phyloP scores from a whole-genome alignment of 495 filamentous ascomycete genomes.

The Penicillium antarcticum region DNA sequence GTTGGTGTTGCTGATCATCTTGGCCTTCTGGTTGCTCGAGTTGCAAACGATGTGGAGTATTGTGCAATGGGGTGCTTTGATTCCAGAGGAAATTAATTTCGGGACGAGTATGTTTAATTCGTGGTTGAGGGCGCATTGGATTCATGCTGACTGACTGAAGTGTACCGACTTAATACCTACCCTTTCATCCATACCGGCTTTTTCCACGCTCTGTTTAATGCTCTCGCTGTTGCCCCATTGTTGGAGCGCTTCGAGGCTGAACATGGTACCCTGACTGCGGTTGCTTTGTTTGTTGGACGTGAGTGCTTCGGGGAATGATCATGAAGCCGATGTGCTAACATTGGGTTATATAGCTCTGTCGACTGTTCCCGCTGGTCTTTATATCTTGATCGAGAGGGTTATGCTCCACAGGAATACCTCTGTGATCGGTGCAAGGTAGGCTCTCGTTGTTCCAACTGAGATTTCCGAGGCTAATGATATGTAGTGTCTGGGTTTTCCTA shows the following conservation, averaged over 20 bases:
- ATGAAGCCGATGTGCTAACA: constrained; percentile 12
- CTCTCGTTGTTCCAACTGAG: neutral
- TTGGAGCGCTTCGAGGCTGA: constrained; percentile 93
- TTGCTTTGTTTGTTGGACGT: constrained; percentile 87
- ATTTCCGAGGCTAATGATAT: constrained; percentile 7
- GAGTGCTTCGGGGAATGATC: constrained; percentile 39
- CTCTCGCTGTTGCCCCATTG: constrained; percentile 74
- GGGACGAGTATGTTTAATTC: constrained; percentile 61
- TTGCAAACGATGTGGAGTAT: constrained; percentile 66
- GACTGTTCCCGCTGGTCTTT: constrained; percentile 71
- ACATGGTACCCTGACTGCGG: constrained; percentile 80
- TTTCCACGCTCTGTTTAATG: constrained; percentile 76
- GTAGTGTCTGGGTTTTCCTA: constrained; percentile 86
- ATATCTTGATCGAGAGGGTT: constrained; percentile 65
- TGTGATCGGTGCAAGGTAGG: constrained; percentile 80
- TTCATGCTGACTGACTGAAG: constrained; percentile 41
- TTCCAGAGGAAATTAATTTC: constrained; percentile 70
- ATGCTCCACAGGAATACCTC: constrained; percentile 62
- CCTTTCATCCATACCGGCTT: constrained; percentile 81
- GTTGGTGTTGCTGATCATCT: constrained; percentile 62
- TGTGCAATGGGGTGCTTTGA: constrained; percentile 70
- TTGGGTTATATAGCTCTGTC: constrained; percentile 57
- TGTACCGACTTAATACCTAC: constrained; percentile 91
- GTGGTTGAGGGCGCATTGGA: neutral
- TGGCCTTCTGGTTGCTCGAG: constrained; percentile 63